Base-by-base conservation (phyloP, 1,139 yeast genomes). In the Nakaseomyces delphensis region DNA sequence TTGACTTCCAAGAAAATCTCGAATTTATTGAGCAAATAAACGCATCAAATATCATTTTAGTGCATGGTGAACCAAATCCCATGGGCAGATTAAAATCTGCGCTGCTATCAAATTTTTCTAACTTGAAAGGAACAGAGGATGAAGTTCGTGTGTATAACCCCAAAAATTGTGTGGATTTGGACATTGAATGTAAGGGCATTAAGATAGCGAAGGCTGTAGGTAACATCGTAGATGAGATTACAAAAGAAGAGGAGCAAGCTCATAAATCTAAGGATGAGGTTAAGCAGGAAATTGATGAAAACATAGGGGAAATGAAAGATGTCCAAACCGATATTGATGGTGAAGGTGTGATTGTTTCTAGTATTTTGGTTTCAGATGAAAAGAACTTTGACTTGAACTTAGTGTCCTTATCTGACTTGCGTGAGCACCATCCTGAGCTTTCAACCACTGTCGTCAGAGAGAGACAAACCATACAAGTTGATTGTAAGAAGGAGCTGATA, bases 21-120 rank as follows among this genome's bases (percentile, higher is more conserved):
- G 86, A 83, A 47, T 91, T 91, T 56, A 91, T 91, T 44, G 96
- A 89, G 54, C 70, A 79, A 48, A 86, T 91, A 4, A 82, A 83
- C 46, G 95, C 99, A 0, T 75, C 76, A 49, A 79, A 83, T 45
- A 81, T 83, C 43, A 86, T 91, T 47, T 71, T 91, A 46, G 99
- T 91, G 1, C 99, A 91, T 61, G 99, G 99, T n/a, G 99, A 91
- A 59, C 79, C 94, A 2, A 87, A 85, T 52, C 96, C 96, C 23
- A 91, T 91, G 98, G 98, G 97, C 45, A 78, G 98, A 59, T 68
- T 91, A 43, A 91, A 91, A 61, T 84, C 96, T 20, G 98, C 98
- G 0, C 68, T 91, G 37, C 68, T 87, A 53, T 85, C 96, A 46
- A 87, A 87, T 61, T 93, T 89, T 56, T 73, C 89, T 6, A 74